Evolutionary conservation across 768 basidiomycete genomes (phyloP), one percentile per base, ranked within the genome.

Genomic region (Collybia mongolica): DNA sequence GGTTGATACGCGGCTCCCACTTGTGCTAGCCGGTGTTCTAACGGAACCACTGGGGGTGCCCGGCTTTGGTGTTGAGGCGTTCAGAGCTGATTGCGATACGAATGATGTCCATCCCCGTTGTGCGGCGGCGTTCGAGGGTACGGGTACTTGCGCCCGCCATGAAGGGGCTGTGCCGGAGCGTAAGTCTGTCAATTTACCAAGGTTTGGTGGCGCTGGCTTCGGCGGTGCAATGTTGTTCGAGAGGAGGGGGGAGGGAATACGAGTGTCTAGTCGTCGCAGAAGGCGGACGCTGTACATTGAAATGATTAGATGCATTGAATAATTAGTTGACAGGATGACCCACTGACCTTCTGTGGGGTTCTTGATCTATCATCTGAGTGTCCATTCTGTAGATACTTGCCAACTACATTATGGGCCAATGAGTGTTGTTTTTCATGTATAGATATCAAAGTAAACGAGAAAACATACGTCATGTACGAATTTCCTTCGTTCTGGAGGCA

Each of bases 311-410:
- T 49, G 42, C 32, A 45, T 26, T 29, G 14, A 29, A 5, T 29
- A 17, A 32, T 24, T 14, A 43, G 48, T 3, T 32, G 12, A 50
- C 8, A 46, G 23, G 48, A 8, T 18, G 17, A 36, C 7, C 7
- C 11, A 64, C 67, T 18, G 17, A 81, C 80, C 78, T 84, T 42
- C 91, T 75, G 60, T 89, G 79, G 0, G 96, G 96, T 58, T 97
- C 96, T 59, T 89, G 88, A 64, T 98, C 96, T 17, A 99, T 82
- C 73, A 93, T 83, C 57, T 89, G 82, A 0, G 87, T 83, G 53
- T 91, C 88, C 64, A 98, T 82, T 17, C 91, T 77, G 63, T 96
- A 98, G 4, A 86, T 70, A 6, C 78, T 72, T 1, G 92, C 90
- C 18, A 97, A 77, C 83, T 90, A 37, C 24, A 46, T 41, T 39